Conservation (phyloP, 768 basidiomycete species). For the Podaxis mareebaensis region DNA sequence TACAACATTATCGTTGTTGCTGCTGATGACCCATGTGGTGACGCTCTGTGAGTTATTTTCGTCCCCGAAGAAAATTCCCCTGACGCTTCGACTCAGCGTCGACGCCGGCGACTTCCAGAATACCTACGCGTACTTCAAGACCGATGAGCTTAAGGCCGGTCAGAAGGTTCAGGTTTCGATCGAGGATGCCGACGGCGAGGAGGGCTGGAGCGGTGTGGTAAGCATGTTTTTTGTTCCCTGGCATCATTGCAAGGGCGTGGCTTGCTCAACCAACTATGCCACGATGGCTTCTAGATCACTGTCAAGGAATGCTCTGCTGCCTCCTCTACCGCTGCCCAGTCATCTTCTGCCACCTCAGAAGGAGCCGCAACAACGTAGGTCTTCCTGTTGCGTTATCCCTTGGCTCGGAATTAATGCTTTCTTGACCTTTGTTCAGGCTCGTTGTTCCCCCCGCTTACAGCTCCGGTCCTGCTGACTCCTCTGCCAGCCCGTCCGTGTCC, state of each 20-base stretch:
- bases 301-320: conserved; percentile 40
- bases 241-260: neutral
- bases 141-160: conserved; percentile 44
- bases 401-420: conserved; percentile 19
- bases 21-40: conserved; percentile 56
- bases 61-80: conserved; percentile 1
- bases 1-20: conserved; percentile 62
- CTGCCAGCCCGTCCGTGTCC: conserved; percentile 14
- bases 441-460: conserved; percentile 20
- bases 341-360: conserved; percentile 19
- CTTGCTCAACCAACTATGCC: neutral
- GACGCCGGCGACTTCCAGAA: conserved; percentile 59
- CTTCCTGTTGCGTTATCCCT: conserved; percentile 1
- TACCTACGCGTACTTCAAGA: conserved; percentile 46
- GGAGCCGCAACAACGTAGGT: conserved; percentile 12
- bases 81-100: conserved; percentile 36
- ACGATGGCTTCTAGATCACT: conserved; percentile 35
- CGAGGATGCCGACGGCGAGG: conserved; percentile 50
- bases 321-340: conserved; percentile 23
- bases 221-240: conserved; percentile 26
- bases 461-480: conserved; percentile 2
- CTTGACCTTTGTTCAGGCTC: conserved; percentile 19
- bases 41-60: conserved; percentile 49
- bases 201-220: conserved; percentile 69
- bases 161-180: conserved; percentile 52